Percentiles rank a stretch among this genome's conserved stretches.
Conservation (phyloP, 2,329 filamentous ascomycete genomes). For the Fusarium nisikadoi region DNA sequence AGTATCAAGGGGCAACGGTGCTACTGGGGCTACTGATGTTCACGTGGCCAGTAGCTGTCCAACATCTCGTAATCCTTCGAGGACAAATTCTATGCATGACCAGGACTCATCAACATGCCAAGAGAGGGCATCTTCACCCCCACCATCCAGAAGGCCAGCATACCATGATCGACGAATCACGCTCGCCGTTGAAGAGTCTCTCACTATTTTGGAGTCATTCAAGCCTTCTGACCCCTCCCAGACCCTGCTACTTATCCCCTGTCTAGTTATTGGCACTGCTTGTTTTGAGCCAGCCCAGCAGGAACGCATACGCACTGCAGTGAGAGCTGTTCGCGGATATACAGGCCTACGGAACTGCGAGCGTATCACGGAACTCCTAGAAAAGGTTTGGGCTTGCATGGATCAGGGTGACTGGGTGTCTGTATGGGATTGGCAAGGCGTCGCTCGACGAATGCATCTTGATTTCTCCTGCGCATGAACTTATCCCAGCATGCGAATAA, state of each 20-base stretch:
- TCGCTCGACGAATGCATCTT: slow-evolving; percentile 63
- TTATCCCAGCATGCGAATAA: not conserved
- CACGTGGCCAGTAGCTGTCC: slow-evolving; percentile 47
- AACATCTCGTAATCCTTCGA: slow-evolving; percentile 50
- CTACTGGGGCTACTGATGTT: slow-evolving; percentile 9
- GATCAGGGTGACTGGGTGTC: slow-evolving; percentile 65
- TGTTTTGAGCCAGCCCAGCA: slow-evolving; percentile 65
- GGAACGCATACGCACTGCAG: slow-evolving; percentile 60
- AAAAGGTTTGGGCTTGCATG: slow-evolving; percentile 70
- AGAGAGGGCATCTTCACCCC: slow-evolving; percentile 53
- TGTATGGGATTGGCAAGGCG: slow-evolving; percentile 73
- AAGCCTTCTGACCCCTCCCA: slow-evolving; percentile 67
- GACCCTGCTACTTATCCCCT: slow-evolving; percentile 69
- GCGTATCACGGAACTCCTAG: slow-evolving; percentile 62
- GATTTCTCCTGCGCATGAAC: slow-evolving; percentile 65
- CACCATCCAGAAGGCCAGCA: slow-evolving; percentile 58
- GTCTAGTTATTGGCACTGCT: slow-evolving; percentile 69
- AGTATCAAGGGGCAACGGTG: slow-evolving; percentile 39
- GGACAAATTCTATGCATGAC: slow-evolving; percentile 56
- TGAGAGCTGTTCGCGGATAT: slow-evolving; percentile 65
- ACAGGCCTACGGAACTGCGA: slow-evolving; percentile 70
- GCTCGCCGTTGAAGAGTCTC: slow-evolving; percentile 65
- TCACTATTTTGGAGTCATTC: slow-evolving; percentile 65
- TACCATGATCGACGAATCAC: slow-evolving; percentile 64
- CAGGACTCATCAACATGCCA: slow-evolving; percentile 41